Evolutionary conservation across 139 green algal genomes (phyloP), one percentile per base, ranked within the genome.

Genomic region (Parachlorella kessleri): DNA sequence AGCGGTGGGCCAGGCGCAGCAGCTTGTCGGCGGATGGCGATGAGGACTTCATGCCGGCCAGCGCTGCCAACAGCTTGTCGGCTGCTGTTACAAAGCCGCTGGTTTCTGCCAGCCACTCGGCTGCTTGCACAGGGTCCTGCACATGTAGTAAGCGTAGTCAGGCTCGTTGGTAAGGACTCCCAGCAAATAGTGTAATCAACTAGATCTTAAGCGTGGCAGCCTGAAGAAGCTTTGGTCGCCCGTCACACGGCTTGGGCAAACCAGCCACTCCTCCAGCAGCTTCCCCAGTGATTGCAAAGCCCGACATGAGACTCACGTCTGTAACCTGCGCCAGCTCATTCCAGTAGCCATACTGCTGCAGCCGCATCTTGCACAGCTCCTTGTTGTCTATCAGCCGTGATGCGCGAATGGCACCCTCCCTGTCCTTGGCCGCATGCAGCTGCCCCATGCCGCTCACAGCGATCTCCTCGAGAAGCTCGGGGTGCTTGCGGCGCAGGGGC

Each of bases 101-200:
- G 37, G 42, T 39, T n/a, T 79, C 73, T 0, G 73, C 36, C 59
- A 79, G 73, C 59, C 65, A 59, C 73, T 79, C 14, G 2, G 36
- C 73, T 10, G 73, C 40, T 1, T 59, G 59, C 59, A 72, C 3
- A 0, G 73, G 39, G 26, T 79, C 73, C 73, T 79, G 73, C n/a
- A 55, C 6, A 26, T 23, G 18, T 26, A 30, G 48, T 0, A n/a
- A 38, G 3, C 8, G 36, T 30, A 35, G 2, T n/a, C n/a, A n/a
- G n/a, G n/a, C n/a, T n/a, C n/a, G n/a, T n/a, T n/a, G n/a, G n/a
- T n/a, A n/a, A n/a, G n/a, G n/a, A n/a, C n/a, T n/a, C n/a, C n/a
- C n/a, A n/a, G n/a, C n/a, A n/a, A n/a, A n/a, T n/a, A n/a, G n/a
- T n/a, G n/a, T n/a, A n/a, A n/a, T n/a, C n/a, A n/a, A n/a, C n/a